A percentile compares a stretch with the other conserved stretches of the same genome.
Evolutionary conservation across 2,329 filamentous ascomycete species (phyloP).

Genomic region (Colletotrichum abscissum): DNA sequence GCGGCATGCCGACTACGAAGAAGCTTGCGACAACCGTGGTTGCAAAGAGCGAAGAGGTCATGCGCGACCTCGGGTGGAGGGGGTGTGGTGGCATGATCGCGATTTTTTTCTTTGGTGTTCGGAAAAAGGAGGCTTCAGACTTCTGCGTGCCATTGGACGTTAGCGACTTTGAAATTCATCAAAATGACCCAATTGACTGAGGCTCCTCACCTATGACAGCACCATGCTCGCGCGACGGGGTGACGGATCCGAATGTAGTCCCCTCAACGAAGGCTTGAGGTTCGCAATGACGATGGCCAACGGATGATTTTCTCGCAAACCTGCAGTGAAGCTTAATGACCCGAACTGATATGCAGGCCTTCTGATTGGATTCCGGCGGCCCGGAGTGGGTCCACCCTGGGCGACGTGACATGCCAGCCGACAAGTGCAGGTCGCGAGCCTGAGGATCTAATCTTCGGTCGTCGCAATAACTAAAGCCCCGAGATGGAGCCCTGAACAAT

Average conservation of each 20-base stretch:
- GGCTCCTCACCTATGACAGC: constrained; percentile 30
- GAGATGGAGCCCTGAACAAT: not conserved
- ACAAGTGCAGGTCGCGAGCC: not conserved
- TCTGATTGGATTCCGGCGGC: constrained; percentile 18
- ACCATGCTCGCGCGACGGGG: constrained; percentile 31
- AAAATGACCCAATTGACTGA: not conserved
- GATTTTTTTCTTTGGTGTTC: constrained; percentile 10
- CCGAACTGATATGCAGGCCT: constrained; percentile 12
- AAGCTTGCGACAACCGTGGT: constrained; percentile 92
- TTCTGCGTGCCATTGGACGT: constrained; percentile 26
- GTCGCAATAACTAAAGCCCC: constrained; percentile 1
- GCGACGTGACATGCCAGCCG: not conserved
- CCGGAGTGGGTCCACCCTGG: not conserved
- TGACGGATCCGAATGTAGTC: constrained; percentile 2
- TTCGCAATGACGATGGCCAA: not conserved
- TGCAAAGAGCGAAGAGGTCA: constrained; percentile 94
- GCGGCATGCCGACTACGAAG: constrained; percentile 90
- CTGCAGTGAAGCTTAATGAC: constrained; percentile 17
- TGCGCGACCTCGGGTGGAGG: constrained; percentile 91
- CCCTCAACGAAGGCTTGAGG: constrained; percentile 8
- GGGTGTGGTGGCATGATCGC: constrained; percentile 78
- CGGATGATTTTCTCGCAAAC: constrained; percentile 23
- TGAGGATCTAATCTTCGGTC: constrained; percentile 16
- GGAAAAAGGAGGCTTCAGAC: constrained; percentile 19
- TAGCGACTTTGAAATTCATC: not conserved